Percentiles rank a stretch among this genome's conserved stretches.
phyloP scores from a whole-genome alignment of 2,329 filamentous ascomycete species.

The Cercospora beticola region DNA sequence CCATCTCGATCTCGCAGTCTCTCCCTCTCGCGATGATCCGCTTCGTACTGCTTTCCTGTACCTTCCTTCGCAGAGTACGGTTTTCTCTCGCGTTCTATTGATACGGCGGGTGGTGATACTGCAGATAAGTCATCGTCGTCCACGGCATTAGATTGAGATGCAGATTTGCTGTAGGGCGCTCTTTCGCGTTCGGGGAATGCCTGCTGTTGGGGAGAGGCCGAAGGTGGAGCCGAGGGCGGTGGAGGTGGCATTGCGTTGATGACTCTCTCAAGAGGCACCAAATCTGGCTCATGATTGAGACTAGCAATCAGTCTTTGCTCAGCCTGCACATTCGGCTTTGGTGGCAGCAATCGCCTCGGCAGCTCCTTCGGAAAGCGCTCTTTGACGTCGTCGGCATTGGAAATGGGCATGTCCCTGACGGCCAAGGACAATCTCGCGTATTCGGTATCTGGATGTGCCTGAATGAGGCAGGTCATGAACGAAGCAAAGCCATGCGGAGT shows the following conservation, averaged over 20 bases:
- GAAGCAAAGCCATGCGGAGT: constrained; percentile 49
- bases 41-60: constrained; percentile 55
- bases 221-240: constrained; percentile 30
- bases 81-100: constrained; percentile 65
- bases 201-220: constrained; percentile 28
- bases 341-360: constrained; percentile 70
- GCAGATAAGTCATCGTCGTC: constrained; percentile 41
- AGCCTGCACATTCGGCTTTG: constrained; percentile 55
- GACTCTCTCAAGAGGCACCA: constrained; percentile 46
- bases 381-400: constrained; percentile 60
- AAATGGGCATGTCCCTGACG: constrained; percentile 69
- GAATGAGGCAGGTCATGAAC: constrained; percentile 72
- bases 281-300: constrained; percentile 41
- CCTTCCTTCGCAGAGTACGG: constrained; percentile 63
- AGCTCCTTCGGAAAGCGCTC: constrained; percentile 79
- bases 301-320: constrained; percentile 60
- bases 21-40: constrained; percentile 20
- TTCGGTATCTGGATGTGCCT: constrained; percentile 74
- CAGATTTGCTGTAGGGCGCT: constrained; percentile 40
- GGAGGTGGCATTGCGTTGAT: constrained; percentile 38
- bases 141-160: constrained; percentile 33
- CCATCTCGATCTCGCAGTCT: constrained; percentile 20
- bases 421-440: constrained; percentile 67
- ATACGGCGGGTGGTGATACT: constrained; percentile 42
- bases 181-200: constrained; percentile 42